Base-by-base conservation (phyloP, 179 eudicot species). In the Beta lomatogona region DNA sequence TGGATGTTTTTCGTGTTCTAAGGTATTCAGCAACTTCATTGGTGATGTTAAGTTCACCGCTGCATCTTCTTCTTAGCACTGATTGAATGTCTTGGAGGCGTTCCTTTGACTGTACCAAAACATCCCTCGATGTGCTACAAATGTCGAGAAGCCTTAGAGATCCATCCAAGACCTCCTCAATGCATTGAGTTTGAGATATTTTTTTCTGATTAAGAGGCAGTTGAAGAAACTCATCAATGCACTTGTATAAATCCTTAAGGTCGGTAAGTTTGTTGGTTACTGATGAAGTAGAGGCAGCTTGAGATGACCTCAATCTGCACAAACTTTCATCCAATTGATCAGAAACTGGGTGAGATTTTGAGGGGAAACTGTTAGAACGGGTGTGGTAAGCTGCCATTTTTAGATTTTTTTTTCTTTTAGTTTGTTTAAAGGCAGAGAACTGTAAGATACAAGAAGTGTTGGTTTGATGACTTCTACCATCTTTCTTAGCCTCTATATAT, bases 81-180 rank as follows among this genome's bases (percentile, higher is more conserved):
- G 88, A 87, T 58, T 76, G 85, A 22, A 89, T 71, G 61, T 73
- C 76, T 77, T 82, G 86, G 9, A 83, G 73, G 0, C 18, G n/a
- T 68, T 88, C 80, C 82, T 82, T 85, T 15, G 81, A 81, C 60
- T 81, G 84, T 16, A 12, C 57, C 76, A 85, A 80, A 53, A 78
- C 69, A 73, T 87, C 88, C 63, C 82, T 79, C 3, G 86, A 76
- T 5, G 80, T 79, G 69, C 64, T 53, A 71, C 90, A 87, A 11
- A 77, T 71, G 75, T 89, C 91, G 13, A 89, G 73, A 14, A 89
- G 87, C 48, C 70, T 79, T 19, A 89, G 54, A 76, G 84, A 85
- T 78, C 85, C 88, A 73, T 86, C 90, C 70, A 86, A 73, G 11
- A 76, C 58, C 5, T 61, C 73, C 55, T 82, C 85, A 60, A 79